Evolutionary conservation across 495 filamentous ascomycete genomes (phyloP), one percentile per base, ranked within the genome.

Genomic region (Aspergillus wentii): DNA sequence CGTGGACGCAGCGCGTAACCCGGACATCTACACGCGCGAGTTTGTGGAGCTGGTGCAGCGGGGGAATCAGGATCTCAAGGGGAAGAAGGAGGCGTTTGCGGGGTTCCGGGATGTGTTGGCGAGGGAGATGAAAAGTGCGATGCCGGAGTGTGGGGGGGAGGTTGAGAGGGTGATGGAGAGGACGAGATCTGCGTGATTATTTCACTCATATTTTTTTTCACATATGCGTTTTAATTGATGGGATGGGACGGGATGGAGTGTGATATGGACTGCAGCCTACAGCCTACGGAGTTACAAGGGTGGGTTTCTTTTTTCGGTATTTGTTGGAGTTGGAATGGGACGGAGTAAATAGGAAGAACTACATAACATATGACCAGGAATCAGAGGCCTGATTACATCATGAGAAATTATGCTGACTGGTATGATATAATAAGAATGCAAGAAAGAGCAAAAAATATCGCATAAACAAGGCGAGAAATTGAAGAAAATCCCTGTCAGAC

Each of bases 21-120:
- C 92, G 10, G 91, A 97, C 58, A 95, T 99, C 64, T 99, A 96
- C 71, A 97, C 91, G 36, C 77, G 92, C 25, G 90, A 97, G 67
- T 95, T 96, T 53, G 88, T 97, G 31, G 94, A 98, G 78, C 69
- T 87, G 14, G 86, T 88, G 16, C 78, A 91, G 58, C 74, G 80
- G 45, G 71, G 76, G 21, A 97, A 97, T 57, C 90, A 95, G 66
- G 72, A 83, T 41, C 63, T 91, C 51, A 83, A 85, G 51, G 92
- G 92, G 15, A 89, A 88, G 71, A 75, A 73, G 56, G 73, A 80
- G 64, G 94, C 88, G 13, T 95, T 94, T 64, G 68, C 69, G 4
- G 54, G 58, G 13, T 94, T 99, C 55, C 67, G 86, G 34, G 86
- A 97, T 62, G 75, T 89, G 16, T 61, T 97, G 22, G 92, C 82